Conservation (phyloP, 441 rosid species). For the Melastoma candidum region DNA sequence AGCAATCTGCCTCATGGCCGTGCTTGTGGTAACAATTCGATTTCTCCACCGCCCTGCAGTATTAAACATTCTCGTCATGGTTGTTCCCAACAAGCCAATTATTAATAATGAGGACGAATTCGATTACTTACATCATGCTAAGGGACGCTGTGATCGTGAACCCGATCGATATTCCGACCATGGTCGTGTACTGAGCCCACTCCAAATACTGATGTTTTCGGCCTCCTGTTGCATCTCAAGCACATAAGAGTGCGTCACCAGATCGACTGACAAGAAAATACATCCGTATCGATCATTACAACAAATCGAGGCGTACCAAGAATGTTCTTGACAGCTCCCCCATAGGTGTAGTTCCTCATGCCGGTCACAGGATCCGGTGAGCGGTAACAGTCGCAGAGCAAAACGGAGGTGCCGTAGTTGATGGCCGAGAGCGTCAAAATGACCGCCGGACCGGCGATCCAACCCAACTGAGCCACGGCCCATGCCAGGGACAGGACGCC, state of each 20-base stretch:
- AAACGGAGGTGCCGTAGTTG: constrained; percentile 16
- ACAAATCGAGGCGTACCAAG: constrained; percentile 19
- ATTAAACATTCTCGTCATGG: neutral
- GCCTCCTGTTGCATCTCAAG: constrained; percentile 12
- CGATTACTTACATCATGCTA: constrained; percentile 31
- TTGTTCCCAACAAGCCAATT: neutral
- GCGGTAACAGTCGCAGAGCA: constrained; percentile 24
- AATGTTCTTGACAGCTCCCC: constrained; percentile 19
- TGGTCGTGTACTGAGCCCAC: constrained; percentile 25
- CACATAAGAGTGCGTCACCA: neutral
- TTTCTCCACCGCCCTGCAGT: constrained; percentile 28
- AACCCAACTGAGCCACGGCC: constrained; percentile 28
- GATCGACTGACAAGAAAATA: neutral
- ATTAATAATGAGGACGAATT: neutral
- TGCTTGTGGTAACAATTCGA: constrained; percentile 30
- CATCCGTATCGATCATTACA: constrained; percentile 2
- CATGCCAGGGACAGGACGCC: constrained; percentile 27
- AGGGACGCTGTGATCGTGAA: constrained; percentile 35
- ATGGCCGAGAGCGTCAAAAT: constrained; percentile 12
- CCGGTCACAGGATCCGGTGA: constrained; percentile 24
- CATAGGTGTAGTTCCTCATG: constrained; percentile 19
- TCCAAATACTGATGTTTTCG: constrained; percentile 22
- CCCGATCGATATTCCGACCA: constrained; percentile 30
- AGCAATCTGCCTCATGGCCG: constrained; percentile 25
- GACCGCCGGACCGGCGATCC: constrained; percentile 19